phyloP scores from a whole-genome alignment of 495 filamentous ascomycete species.

The Penicillium paxilli region DNA sequence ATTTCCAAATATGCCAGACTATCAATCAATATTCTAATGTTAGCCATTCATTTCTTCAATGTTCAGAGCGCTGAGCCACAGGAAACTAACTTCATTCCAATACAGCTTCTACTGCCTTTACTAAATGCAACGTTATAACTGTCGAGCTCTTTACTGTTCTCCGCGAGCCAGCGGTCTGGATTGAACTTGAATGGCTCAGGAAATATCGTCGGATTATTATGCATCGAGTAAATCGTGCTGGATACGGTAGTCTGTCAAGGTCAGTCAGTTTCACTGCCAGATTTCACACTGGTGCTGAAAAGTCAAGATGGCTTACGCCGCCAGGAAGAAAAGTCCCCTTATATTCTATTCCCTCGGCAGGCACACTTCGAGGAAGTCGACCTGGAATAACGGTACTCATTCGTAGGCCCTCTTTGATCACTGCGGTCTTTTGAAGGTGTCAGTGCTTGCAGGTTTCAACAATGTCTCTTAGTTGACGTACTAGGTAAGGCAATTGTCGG shows the following conservation, averaged over 20 bases:
- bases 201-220: background rate
- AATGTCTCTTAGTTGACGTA: background rate
- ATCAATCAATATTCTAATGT: background rate
- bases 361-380: background rate
- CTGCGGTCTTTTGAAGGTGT: background rate
- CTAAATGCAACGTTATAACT: slow-evolving; percentile 3
- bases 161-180: background rate
- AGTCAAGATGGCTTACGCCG: background rate
- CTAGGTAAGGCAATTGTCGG: background rate
- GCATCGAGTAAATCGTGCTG: background rate
- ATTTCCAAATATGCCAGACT: slow-evolving; percentile 2
- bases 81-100: slow-evolving; percentile 1
- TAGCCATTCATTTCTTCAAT: background rate
- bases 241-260: background rate
- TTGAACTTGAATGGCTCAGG: background rate
- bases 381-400: background rate
- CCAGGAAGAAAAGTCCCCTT: background rate
- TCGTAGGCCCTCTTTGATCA: background rate
- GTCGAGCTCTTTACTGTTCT: background rate
- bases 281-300: background rate
- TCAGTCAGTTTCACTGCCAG: background rate
- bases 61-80: background rate
- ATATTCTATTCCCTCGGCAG: background rate
- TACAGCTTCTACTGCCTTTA: background rate
- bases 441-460: background rate